Base-by-base conservation (phyloP, 2,329 filamentous ascomycete species). In the Cadophora sp. region DNA sequence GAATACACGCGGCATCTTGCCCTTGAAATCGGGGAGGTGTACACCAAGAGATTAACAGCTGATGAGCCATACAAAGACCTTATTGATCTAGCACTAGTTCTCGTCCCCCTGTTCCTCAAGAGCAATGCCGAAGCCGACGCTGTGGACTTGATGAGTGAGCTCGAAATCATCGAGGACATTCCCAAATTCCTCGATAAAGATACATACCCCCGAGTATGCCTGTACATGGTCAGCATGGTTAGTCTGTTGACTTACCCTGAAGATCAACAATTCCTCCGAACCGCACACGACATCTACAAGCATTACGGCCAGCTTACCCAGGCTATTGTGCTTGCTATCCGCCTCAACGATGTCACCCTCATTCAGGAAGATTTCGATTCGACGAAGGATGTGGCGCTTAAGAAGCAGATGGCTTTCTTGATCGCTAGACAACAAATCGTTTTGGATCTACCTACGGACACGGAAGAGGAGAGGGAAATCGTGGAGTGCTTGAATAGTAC, bases 181-280 rank as follows among this genome's bases (percentile, higher is more conserved):
- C 90, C 93, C 66, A 87, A 93, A 73, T 97, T 94, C 76, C 86
- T 99, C 63, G 96, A 99, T 79, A 91, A 97, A 79, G 91, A 98
- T 81, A 98, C 94, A 29, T 99, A 97, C 79, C 85, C 92, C 63
- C 86, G 96, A 77, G 96, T 97, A 66, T 98, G 96, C 79, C 83
- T 99, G 74, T 99, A 99, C 83, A 97, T 99, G 91, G 93, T 97
- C 75, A 97, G 93, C 84, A 98, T 98, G 92, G 96, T 99, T 74
- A 97, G 96, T 78, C 88, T 99, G 24, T 89, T 99, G 79, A 97
- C 96, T 64, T 98, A 97, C 78, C 96, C 96, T 53, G 96, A 99
- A 81, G 97, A 99, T 81, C 93, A 97, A 78, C 90, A 92, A 76
- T 98, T 99, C 82, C 90, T 99, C 69, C 91, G 89, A 72, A 97